Conservation (phyloP, 257 asterid species). For the Sherardia arvensis region DNA sequence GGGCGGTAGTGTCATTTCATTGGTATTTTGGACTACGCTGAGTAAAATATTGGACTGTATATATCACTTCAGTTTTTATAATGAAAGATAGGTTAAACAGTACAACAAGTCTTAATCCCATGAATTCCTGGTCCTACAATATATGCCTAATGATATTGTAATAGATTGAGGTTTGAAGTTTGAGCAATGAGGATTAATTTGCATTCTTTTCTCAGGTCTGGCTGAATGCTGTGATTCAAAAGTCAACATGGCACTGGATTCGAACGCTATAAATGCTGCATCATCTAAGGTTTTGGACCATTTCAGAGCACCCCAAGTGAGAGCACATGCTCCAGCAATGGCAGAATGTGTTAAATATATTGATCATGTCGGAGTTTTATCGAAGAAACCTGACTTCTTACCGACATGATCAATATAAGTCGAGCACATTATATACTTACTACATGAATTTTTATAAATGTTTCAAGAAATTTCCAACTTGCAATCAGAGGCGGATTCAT, state of each 20-base stretch:
- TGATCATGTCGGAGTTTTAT: not conserved
- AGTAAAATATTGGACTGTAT: too few relatives aligned
- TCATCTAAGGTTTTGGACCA: conserved; percentile 14
- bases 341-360: not conserved
- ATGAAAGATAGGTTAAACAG: not conserved
- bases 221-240: conserved; percentile 13
- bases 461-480: too few relatives aligned
- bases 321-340: conserved; percentile 3
- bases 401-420: too few relatives aligned
- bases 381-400: too few relatives aligned
- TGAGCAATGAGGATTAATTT: not conserved
- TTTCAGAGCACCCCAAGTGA: conserved; percentile 4
- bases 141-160: conserved; percentile 12
- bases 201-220: conserved; percentile 2
- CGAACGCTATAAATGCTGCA: conserved; percentile 15
- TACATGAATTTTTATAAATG: too few relatives aligned
- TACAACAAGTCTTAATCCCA: not conserved
- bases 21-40: too few relatives aligned
- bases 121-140: conserved; percentile 24
- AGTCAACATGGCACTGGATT: conserved; percentile 28
- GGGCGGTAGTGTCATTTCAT: too few relatives aligned
- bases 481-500: too few relatives aligned
- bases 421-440: too few relatives aligned
- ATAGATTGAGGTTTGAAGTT: not conserved
- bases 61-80: too few relatives aligned